Evolutionary conservation across 129 eudicot genomes (phyloP).

Genomic region (Erigeron canadensis): DNA sequence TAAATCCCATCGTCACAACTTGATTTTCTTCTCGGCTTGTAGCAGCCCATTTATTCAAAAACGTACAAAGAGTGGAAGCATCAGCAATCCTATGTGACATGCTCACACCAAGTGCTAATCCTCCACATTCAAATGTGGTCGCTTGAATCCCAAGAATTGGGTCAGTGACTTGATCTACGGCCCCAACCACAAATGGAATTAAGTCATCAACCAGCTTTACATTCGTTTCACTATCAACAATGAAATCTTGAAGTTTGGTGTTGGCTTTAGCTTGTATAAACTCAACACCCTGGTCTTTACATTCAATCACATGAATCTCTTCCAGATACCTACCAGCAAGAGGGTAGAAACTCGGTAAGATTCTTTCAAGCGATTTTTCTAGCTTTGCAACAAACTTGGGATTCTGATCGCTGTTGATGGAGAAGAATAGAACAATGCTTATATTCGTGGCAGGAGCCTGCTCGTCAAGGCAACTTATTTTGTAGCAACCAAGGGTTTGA

Average conservation of each 20-base stretch:
- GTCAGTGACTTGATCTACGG: neutral
- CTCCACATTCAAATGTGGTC: neutral
- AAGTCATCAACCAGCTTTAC: neutral
- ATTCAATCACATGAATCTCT: neutral
- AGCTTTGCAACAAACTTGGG: neutral
- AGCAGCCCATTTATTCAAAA: neutral
- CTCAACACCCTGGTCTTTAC: neutral
- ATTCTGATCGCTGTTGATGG: neutral
- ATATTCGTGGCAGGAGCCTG: neutral
- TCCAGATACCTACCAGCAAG: neutral
- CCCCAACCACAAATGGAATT: neutral
- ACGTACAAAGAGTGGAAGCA: neutral
- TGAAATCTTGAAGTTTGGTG: neutral
- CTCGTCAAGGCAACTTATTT: neutral
- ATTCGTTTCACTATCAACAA: neutral
- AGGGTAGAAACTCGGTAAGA: neutral
- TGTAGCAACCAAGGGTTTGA: neutral
- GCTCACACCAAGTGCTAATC: neutral
- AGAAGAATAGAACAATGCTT: neutral
- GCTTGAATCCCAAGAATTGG: neutral
- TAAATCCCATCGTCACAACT: neutral
- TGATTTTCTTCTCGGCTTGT: neutral
- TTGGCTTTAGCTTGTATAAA: neutral
- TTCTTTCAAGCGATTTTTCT: neutral
- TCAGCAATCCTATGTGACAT: neutral